Evolutionary conservation across 495 filamentous ascomycete species (phyloP).

Genomic region (Pseudomonodictys pantanalensis): DNA sequence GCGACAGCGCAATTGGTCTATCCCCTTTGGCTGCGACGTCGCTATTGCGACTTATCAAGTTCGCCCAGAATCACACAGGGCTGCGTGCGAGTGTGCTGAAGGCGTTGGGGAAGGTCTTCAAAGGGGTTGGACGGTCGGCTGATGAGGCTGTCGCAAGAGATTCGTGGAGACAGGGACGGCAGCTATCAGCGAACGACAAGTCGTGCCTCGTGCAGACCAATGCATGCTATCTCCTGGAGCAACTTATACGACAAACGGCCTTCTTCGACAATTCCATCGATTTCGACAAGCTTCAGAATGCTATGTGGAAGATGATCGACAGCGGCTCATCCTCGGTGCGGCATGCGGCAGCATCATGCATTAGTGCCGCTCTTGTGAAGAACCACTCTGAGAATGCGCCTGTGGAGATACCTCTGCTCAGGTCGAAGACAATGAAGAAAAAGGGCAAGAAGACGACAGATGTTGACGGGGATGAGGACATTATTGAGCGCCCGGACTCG

Average conservation of each 20-base stretch:
- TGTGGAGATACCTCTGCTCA: slow-evolving; percentile 49
- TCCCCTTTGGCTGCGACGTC: slow-evolving; percentile 69
- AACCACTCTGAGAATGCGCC: slow-evolving; percentile 63
- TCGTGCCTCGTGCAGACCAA: slow-evolving; percentile 74
- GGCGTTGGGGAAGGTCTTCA: slow-evolving; percentile 70
- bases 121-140: slow-evolving; percentile 67
- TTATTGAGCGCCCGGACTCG: slow-evolving; percentile 68
- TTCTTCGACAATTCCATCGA: slow-evolving; percentile 90
- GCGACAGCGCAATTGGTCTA: slow-evolving; percentile 87
- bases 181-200: slow-evolving; percentile 74
- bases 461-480: slow-evolving; percentile 71
- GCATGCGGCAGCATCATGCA: slow-evolving; percentile 81
- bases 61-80: slow-evolving; percentile 74
- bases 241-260: slow-evolving; percentile 63
- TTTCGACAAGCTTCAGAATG: slow-evolving; percentile 77
- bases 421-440: slow-evolving; percentile 71
- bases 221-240: slow-evolving; percentile 76
- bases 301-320: slow-evolving; percentile 82
- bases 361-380: slow-evolving; percentile 75
- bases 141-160: slow-evolving; percentile 86
- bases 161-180: slow-evolving; percentile 88
- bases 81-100: slow-evolving; percentile 79
- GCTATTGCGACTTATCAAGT: slow-evolving; percentile 76
- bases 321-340: slow-evolving; percentile 69
- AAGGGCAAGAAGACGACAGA: slow-evolving; percentile 67